Conservation (phyloP, 2,329 filamentous ascomycete species). For the Sclerotinia borealis region DNA sequence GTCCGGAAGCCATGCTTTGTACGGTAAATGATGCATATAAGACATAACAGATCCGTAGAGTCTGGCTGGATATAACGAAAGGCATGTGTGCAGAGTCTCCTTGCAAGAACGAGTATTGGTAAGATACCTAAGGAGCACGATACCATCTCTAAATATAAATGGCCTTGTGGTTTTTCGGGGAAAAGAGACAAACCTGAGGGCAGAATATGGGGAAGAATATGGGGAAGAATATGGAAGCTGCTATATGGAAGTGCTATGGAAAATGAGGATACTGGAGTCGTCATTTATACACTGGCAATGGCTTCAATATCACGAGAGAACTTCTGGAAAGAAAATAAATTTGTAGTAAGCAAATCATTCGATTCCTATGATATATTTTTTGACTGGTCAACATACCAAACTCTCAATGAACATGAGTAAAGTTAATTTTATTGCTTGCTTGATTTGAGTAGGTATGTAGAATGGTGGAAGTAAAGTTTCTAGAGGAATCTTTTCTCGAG, state of each 20-base stretch:
- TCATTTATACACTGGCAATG: background rate
- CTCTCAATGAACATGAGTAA: background rate
- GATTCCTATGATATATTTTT: background rate
- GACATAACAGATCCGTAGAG: too few species aligned
- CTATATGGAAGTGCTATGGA: background rate
- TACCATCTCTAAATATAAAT: too few species aligned
- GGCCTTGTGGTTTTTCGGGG: too few species aligned
- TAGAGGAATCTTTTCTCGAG: conserved; percentile 31
- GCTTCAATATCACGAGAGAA: background rate
- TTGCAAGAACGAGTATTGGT: too few species aligned
- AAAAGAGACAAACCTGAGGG: too few species aligned
- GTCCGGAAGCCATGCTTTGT: too few species aligned
- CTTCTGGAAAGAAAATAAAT: background rate
- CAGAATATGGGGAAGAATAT: background rate
- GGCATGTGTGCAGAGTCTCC: too few species aligned
- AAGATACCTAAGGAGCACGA: too few species aligned
- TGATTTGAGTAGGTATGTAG: conserved; percentile 19
- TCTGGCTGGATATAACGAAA: too few species aligned
- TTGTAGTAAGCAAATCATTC: background rate
- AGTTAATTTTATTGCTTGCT: conserved; percentile 1
- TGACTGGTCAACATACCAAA: background rate
- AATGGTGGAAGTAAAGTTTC: conserved; percentile 11
- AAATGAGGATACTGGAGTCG: background rate
- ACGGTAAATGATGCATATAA: too few species aligned
- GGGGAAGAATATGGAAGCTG: background rate